Evolutionary conservation across 352 stramenopile species (phyloP).

Genomic region (Detonula confervacea): DNA sequence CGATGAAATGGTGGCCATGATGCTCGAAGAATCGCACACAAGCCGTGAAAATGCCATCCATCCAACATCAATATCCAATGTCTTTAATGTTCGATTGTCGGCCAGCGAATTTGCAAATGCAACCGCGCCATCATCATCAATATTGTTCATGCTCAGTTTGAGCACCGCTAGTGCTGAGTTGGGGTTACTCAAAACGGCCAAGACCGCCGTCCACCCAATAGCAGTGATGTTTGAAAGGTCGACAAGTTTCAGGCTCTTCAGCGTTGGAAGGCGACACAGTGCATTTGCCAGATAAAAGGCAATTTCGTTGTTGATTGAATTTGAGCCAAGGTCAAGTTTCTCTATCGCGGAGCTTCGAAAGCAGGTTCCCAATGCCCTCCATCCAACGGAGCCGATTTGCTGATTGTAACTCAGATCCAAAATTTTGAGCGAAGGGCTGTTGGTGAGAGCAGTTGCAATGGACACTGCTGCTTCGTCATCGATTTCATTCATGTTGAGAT

Average conservation of each 20-base stretch:
- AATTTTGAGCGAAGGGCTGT: no score
- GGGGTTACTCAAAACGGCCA: not conserved
- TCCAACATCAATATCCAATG: not conserved
- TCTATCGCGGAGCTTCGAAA: no score
- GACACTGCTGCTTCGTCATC: no score
- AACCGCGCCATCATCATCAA: not conserved
- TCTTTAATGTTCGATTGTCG: conserved; percentile 1
- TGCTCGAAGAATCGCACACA: conserved; percentile 1
- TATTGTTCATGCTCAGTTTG: not conserved
- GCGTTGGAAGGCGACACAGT: not conserved
- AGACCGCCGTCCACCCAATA: not conserved
- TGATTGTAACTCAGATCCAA: no score
- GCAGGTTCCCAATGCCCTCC: no score
- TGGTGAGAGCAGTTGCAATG: no score
- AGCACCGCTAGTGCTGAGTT: conserved; percentile 3
- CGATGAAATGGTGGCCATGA: not conserved
- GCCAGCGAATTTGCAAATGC: not conserved
- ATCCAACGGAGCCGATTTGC: no score
- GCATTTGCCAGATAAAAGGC: not conserved
- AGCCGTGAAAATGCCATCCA: not conserved
- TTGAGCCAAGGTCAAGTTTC: not conserved
- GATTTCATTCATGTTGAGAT: no score
- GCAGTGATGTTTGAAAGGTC: not conserved
- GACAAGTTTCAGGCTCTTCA: not conserved
- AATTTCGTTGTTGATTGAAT: not conserved